Evolutionary conservation across 164 flowering plant genomes (phyloP), one percentile per base, ranked within the genome.

Genomic region (Vitis riparia): DNA sequence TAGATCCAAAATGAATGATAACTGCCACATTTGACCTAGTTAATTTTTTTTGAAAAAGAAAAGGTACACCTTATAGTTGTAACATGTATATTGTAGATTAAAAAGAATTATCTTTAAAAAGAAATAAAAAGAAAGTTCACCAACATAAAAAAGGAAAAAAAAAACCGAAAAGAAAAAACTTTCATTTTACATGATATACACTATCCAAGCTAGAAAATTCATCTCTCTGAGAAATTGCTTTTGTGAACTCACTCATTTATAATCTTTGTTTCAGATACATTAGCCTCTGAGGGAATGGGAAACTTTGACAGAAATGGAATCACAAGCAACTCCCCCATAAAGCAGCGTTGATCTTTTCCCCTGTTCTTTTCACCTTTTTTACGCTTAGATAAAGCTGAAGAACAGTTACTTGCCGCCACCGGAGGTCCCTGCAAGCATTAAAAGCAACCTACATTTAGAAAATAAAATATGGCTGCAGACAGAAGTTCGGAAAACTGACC

Each of bases 271-370:
- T 78, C 69, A 32, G 66, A 64, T 48, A 74, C 64, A 70, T 71
- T 79, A 48, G 71, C 66, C 70, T 77, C 82, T 29, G 85, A 73
- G 8, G 97, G 95, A 77, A 86, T 69, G 23, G 90, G 83, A 67
- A 88, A 88, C 84, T 86, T 88, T 23, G 92, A 87, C 76, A 92
- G 63, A 80, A 83, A 92, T 23, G 97, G 97, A 71, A 92, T 81
- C 65, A 88, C 94, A 70, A 92, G 74, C 79, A 87, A 73, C 72
- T 89, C 93, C 76, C 97, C 97, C 59, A 89, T 75, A 51, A 83
- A 87, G 64, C 69, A 14, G 50, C 69, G 74, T 56, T 75, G 85
- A 51, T 73, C 78, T 19, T 74, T 84, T 62, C 81, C 77, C 65
- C 78, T 88, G 75, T 64, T 81, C 79, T 79, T 88, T 75, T 87